A percentile compares a stretch with the other conserved stretches of the same genome.
phyloP scores from a whole-genome alignment of 2,329 filamentous ascomycete species.

The Aspergillus niger region DNA sequence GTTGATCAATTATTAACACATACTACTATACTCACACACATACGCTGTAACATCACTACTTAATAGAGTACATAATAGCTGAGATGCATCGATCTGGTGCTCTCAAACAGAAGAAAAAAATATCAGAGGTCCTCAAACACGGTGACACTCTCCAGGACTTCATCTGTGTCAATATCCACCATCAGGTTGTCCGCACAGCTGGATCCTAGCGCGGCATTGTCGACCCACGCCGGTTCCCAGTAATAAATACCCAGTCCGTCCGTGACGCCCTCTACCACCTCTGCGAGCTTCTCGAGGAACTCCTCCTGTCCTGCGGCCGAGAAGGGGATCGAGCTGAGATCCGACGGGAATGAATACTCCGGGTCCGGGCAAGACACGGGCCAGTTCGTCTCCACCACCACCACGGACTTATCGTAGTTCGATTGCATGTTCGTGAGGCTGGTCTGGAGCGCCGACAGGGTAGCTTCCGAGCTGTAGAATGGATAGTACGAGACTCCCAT shows the following conservation, averaged over 20 bases:
- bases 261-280: slow-evolving; percentile 55
- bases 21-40: too few relatives aligned
- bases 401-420: slow-evolving; percentile 65
- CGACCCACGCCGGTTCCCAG: slow-evolving; percentile 73
- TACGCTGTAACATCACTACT: too few relatives aligned
- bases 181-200: slow-evolving; percentile 66
- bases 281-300: slow-evolving; percentile 63
- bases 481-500: slow-evolving; percentile 76
- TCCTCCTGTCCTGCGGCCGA: slow-evolving; percentile 63
- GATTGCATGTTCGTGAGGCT: slow-evolving; percentile 61
- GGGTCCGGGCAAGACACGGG: slow-evolving; percentile 64
- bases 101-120: background rate
- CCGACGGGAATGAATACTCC: slow-evolving; percentile 60
- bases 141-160: slow-evolving; percentile 58
- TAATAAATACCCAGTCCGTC: slow-evolving; percentile 67
- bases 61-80: background rate
- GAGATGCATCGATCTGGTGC: background rate
- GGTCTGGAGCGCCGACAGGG: slow-evolving; percentile 57
- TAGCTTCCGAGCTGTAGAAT: slow-evolving; percentile 65
- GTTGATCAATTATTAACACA: too few relatives aligned
- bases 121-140: slow-evolving; percentile 56
- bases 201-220: slow-evolving; percentile 65
- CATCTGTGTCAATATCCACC: slow-evolving; percentile 56
- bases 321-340: slow-evolving; percentile 62
- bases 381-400: slow-evolving; percentile 74